Percentiles rank a stretch among this genome's conserved stretches.
Conservation (phyloP, 1,284 basidiomycete species). For the Cryptococcus neoformans region DNA sequence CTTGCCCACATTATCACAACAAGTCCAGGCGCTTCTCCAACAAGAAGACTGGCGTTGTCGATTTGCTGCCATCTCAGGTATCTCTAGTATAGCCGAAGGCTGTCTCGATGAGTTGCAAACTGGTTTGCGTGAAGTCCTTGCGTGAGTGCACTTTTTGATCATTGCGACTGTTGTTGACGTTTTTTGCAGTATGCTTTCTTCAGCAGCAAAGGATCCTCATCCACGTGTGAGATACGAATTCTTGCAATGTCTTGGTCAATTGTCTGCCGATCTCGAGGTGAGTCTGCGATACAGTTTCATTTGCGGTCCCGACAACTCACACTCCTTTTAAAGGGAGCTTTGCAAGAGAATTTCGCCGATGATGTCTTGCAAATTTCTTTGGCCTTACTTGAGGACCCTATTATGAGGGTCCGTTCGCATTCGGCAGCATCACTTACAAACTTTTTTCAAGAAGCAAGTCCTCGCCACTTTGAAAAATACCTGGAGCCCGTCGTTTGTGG, state of each 20-base stretch:
- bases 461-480: slow-evolving; percentile 67
- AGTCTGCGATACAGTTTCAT: slow-evolving; percentile 6
- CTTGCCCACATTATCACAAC: slow-evolving; percentile 69
- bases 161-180: neutral
- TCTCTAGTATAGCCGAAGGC: slow-evolving; percentile 32
- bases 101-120: slow-evolving; percentile 19
- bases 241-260: slow-evolving; percentile 79
- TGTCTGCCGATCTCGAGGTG: slow-evolving; percentile 79
- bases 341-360: slow-evolving; percentile 27
- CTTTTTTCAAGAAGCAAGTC: slow-evolving; percentile 74
- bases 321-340: slow-evolving; percentile 17
- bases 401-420: slow-evolving; percentile 74
- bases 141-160: slow-evolving; percentile 4
- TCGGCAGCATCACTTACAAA: slow-evolving; percentile 65
- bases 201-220: slow-evolving; percentile 71
- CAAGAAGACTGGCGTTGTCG: slow-evolving; percentile 69
- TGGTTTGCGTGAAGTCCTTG: slow-evolving; percentile 13
- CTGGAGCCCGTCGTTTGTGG: slow-evolving; percentile 72
- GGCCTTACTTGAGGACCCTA: slow-evolving; percentile 68
- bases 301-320: neutral
- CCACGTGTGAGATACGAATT: slow-evolving; percentile 78
- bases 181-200: slow-evolving; percentile 66
- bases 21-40: slow-evolving; percentile 72
- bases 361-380: slow-evolving; percentile 59
- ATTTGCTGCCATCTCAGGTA: slow-evolving; percentile 69